Conservation (phyloP, 495 filamentous ascomycete species). For the Cercophora sp. region DNA sequence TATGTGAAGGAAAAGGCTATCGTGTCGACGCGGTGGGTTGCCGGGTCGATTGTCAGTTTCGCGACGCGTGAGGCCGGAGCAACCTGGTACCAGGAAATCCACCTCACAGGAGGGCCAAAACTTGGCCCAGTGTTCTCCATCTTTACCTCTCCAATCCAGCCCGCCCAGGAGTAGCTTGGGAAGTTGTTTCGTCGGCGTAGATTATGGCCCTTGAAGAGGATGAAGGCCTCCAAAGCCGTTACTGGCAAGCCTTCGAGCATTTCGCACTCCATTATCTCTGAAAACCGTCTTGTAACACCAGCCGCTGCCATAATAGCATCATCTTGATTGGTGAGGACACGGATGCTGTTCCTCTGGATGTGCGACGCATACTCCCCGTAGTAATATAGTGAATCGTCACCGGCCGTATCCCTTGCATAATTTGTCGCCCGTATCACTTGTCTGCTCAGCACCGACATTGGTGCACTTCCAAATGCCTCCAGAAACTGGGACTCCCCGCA, state of each 20-base stretch:
- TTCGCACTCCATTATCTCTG: background rate
- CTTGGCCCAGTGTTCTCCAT: too few species aligned
- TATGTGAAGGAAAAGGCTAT: too few species aligned
- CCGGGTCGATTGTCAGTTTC: too few species aligned
- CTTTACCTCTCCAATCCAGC: slow-evolving; percentile 1
- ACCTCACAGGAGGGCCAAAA: too few species aligned
- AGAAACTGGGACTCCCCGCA: background rate
- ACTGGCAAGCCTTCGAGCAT: background rate
- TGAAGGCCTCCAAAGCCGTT: background rate
- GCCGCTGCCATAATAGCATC: background rate
- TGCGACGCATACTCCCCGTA: background rate
- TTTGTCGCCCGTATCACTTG: background rate
- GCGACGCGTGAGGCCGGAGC: too few species aligned
- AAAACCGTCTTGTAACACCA: background rate
- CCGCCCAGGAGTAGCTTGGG: background rate
- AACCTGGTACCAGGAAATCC: too few species aligned
- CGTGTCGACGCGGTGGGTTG: too few species aligned
- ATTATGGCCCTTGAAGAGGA: background rate
- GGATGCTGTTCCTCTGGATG: background rate
- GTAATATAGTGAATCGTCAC: background rate
- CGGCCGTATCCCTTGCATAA: background rate
- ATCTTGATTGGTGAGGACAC: background rate
- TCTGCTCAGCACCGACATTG: too few species aligned
- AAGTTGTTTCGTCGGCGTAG: background rate
- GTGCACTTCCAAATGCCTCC: background rate